Evolutionary conservation across 2,329 filamentous ascomycete species (phyloP).

Genomic region (Chalara sp.): DNA sequence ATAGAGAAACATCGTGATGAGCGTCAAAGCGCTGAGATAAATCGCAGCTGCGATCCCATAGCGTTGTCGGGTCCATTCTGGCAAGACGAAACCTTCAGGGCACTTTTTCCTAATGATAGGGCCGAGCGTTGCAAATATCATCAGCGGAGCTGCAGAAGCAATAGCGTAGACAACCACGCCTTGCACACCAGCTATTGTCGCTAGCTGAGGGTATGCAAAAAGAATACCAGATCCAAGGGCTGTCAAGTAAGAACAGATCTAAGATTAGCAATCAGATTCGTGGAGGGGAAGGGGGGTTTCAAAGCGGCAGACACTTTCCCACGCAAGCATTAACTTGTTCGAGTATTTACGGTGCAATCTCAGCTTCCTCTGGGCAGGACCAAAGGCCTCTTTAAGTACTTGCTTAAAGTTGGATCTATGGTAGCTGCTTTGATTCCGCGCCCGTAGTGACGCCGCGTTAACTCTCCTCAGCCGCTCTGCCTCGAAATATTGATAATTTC

Average conservation of each 20-base stretch:
- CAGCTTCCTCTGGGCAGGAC: constrained; percentile 57
- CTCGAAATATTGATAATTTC: constrained; percentile 4
- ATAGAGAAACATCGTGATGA: constrained; percentile 78
- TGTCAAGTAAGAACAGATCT: constrained; percentile 31
- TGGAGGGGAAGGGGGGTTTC: constrained; percentile 31
- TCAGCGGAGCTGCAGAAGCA: constrained; percentile 62
- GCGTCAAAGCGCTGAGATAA: constrained; percentile 70
- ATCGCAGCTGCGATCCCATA: constrained; percentile 64
- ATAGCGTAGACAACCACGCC: constrained; percentile 72
- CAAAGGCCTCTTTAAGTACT: constrained; percentile 17
- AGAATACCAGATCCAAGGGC: constrained; percentile 79
- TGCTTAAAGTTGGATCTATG: constrained; percentile 44
- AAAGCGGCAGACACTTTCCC: constrained; percentile 93
- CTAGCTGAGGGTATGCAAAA: constrained; percentile 75
- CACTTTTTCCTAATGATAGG: constrained; percentile 74
- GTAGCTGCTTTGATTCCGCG: constrained; percentile 54
- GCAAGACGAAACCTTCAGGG: constrained; percentile 77
- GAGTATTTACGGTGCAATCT: constrained; percentile 94
- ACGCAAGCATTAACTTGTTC: constrained; percentile 99
- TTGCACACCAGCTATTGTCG: constrained; percentile 72
- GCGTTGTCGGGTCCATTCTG: constrained; percentile 75
- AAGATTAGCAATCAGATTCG: constrained; percentile 36
- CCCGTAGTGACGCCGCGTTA: constrained; percentile 71
- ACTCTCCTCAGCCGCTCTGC: constrained; percentile 4
- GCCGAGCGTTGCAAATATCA: constrained; percentile 68